Conservation (phyloP, 345 rosid species). For the Eucalyptus cloeziana region DNA sequence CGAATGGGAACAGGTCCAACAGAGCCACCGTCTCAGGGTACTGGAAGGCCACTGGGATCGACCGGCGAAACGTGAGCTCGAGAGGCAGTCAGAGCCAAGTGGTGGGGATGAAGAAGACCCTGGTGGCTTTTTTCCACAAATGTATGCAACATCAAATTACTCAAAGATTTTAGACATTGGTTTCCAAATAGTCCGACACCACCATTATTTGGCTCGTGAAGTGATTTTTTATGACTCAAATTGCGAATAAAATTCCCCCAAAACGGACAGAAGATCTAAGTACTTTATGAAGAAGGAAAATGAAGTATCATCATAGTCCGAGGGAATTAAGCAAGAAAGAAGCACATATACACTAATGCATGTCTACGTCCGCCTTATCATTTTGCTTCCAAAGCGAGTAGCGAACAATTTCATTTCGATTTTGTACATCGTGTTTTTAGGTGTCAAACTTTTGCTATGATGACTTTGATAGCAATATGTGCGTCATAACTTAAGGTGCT, state of each 20-base stretch:
- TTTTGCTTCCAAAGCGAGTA: neutral
- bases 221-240: neutral
- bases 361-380: neutral
- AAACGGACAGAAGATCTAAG: neutral
- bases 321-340: neutral
- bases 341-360: neutral
- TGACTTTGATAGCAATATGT: neutral
- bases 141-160: neutral
- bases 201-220: neutral
- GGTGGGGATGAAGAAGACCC: slow-evolving; percentile 93
- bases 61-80: slow-evolving; percentile 52
- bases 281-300: neutral
- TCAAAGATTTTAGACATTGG: neutral
- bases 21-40: slow-evolving; percentile 80
- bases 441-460: neutral
- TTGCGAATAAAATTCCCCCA: neutral
- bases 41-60: slow-evolving; percentile 97
- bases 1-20: slow-evolving; percentile 86
- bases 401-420: neutral
- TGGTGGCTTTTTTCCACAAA: neutral
- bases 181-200: neutral
- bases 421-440: neutral
- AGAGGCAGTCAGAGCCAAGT: slow-evolving; percentile 30
- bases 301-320: neutral
- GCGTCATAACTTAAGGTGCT: neutral